Conservation (phyloP, 441 rosid species). For the Manihot esculenta region DNA sequence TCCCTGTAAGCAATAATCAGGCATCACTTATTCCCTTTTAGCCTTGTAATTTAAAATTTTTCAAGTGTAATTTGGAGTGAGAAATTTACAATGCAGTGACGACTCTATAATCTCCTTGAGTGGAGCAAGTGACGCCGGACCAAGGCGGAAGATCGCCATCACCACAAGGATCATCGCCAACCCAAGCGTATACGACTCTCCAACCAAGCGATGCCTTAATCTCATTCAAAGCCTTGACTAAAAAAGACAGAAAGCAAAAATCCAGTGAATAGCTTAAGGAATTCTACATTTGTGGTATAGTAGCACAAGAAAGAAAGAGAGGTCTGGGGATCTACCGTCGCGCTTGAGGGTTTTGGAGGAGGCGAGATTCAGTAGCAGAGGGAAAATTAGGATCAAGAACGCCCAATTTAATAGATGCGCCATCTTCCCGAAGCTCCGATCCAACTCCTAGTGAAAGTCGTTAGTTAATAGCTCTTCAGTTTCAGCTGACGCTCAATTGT, state of each 20-base stretch:
- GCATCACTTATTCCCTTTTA: not conserved
- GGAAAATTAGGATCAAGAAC: constrained; percentile 33
- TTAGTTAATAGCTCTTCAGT: no score
- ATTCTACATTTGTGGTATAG: not conserved
- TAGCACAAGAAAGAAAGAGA: not conserved
- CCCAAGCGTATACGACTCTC: constrained; percentile 86
- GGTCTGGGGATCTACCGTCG: constrained; percentile 42
- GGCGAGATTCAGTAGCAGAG: constrained; percentile 35
- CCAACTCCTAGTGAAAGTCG: not conserved
- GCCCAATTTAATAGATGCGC: constrained; percentile 25
- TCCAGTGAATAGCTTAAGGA: not conserved
- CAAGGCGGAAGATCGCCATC: constrained; percentile 68
- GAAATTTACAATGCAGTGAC: constrained; percentile 60
- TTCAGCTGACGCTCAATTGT: no score
- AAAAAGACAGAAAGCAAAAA: not conserved
- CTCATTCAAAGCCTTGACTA: constrained; percentile 85
- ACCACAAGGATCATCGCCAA: constrained; percentile 89
- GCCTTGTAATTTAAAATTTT: not conserved
- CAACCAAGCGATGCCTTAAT: constrained; percentile 72
- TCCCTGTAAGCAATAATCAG: constrained; percentile 45
- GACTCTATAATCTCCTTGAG: constrained; percentile 60
- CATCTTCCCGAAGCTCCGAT: constrained; percentile 20
- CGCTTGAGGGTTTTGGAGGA: constrained; percentile 75
- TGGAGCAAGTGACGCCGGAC: constrained; percentile 85
- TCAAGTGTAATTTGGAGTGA: not conserved